Conservation (phyloP, 192 early-diverging fungal species). For the Umbelopsis sp. region DNA sequence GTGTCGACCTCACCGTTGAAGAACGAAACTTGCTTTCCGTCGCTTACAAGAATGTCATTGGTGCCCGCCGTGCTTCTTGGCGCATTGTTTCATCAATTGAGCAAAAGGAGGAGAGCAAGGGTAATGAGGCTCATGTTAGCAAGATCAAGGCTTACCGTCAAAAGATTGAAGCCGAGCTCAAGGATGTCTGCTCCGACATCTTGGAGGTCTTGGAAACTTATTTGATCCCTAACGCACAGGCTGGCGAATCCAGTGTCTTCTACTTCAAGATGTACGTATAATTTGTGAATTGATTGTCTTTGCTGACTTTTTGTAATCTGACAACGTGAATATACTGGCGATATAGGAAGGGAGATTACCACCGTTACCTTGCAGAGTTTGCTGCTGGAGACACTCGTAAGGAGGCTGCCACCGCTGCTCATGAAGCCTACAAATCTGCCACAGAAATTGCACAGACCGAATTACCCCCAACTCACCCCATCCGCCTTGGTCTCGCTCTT, state of each 20-base stretch:
- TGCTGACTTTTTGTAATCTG: constrained; percentile 55
- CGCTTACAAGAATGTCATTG: constrained; percentile 94
- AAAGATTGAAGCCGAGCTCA: constrained; percentile 92
- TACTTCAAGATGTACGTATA: constrained; percentile 92
- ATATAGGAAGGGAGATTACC: constrained; percentile 89
- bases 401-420: constrained; percentile 76
- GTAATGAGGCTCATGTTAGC: constrained; percentile 83
- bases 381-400: constrained; percentile 78
- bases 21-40: constrained; percentile 78
- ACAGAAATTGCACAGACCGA: constrained; percentile 82
- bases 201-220: constrained; percentile 82
- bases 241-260: constrained; percentile 96
- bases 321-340: no score
- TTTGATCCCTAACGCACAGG: constrained; percentile 86
- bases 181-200: constrained; percentile 91
- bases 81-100: constrained; percentile 99
- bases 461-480: constrained; percentile 92
- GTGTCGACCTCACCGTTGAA: constrained; percentile 84
- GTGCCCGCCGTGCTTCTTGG: constrained; percentile 98
- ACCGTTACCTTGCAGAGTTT: constrained; percentile 97
- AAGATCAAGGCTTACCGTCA: constrained; percentile 88
- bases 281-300: constrained; percentile 61
- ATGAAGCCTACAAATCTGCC: constrained; percentile 89
- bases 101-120: constrained; percentile 96
- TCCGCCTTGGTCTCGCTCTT: constrained; percentile 94